Percentiles rank a stretch among this genome's conserved stretches.
These are phyloP conservation scores for Fomitopsis pinicola DNA, from an alignment of 1,284 basidiomycete genomes.

Conservation along the genomic window DNA sequence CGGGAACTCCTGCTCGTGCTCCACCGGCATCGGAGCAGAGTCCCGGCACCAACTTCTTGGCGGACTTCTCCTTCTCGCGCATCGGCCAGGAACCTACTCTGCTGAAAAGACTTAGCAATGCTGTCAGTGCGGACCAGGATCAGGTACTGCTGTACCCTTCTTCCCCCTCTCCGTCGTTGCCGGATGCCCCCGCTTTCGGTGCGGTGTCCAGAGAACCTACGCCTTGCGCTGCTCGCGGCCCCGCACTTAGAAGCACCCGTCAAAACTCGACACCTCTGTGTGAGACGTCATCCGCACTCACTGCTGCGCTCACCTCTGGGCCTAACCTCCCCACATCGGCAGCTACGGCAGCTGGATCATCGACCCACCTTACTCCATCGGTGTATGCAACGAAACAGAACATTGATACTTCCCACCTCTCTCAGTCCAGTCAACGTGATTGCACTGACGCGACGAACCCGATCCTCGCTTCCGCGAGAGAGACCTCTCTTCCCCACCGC, in stretches of 20 bases:
- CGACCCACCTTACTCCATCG: neutral
- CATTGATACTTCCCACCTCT: neutral
- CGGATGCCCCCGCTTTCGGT: neutral
- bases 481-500: neutral
- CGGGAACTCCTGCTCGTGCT: neutral
- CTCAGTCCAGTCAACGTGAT: neutral
- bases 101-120: conserved; percentile 12
- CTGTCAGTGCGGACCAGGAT: neutral
- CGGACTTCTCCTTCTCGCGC: conserved; percentile 16
- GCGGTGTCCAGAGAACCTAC: neutral
- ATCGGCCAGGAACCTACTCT: conserved; percentile 20
- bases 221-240: neutral
- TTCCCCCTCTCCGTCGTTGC: conserved; percentile 10
- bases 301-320: neutral
- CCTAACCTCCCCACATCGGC: too few relatives aligned
- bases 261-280: neutral
- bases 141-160: conserved; percentile 5
- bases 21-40: neutral
- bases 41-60: conserved; percentile 8
- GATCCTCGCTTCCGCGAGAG: neutral
- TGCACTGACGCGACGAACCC: neutral
- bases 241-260: neutral
- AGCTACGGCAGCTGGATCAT: neutral
- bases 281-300: neutral
- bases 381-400: neutral